These are phyloP conservation scores for Eucalyptus tenuipes DNA, from an alignment of 345 rosid species.

Conservation along the genomic window DNA sequence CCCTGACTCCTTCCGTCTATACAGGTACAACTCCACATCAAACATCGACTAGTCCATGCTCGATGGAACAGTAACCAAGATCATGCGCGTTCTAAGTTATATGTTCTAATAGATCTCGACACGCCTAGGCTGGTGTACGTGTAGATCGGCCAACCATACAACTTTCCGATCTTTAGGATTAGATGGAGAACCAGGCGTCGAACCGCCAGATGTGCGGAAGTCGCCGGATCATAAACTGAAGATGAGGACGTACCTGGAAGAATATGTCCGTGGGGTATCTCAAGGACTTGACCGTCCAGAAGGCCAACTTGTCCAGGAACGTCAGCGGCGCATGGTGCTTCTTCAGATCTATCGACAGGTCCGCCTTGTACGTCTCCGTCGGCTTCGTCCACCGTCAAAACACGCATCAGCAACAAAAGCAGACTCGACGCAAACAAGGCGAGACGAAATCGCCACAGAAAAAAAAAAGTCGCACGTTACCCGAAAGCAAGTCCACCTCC, in stretches of 20 bases:
- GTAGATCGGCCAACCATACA: not conserved
- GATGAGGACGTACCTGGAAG: slow-evolving; percentile 39
- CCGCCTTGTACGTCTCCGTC: slow-evolving; percentile 44
- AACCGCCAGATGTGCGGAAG: not conserved
- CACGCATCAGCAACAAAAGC: not conserved
- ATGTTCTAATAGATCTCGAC: not conserved
- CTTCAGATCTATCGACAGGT: slow-evolving; percentile 47
- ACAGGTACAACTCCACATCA: not conserved
- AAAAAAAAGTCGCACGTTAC: not conserved
- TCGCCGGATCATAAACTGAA: not conserved
- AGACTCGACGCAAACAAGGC: not conserved
- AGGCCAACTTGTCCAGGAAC: slow-evolving; percentile 43
- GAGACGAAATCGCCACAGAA: not conserved
- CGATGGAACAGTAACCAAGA: not conserved
- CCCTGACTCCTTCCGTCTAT: not conserved
- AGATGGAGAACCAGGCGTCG: not conserved
- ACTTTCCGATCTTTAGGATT: not conserved
- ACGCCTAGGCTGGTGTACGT: not conserved
- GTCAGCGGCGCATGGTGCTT: slow-evolving; percentile 55
- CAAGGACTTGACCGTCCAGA: slow-evolving; percentile 57
- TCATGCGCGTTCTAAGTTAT: not conserved
- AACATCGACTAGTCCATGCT: not conserved
- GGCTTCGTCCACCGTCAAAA: slow-evolving; percentile 2
- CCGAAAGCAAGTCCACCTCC: slow-evolving; percentile 8
- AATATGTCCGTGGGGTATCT: slow-evolving; percentile 63